These are phyloP conservation scores for Mortierella sp. DNA, from an alignment of 371 early-diverging fungal genomes.

Conservation along the genomic window DNA sequence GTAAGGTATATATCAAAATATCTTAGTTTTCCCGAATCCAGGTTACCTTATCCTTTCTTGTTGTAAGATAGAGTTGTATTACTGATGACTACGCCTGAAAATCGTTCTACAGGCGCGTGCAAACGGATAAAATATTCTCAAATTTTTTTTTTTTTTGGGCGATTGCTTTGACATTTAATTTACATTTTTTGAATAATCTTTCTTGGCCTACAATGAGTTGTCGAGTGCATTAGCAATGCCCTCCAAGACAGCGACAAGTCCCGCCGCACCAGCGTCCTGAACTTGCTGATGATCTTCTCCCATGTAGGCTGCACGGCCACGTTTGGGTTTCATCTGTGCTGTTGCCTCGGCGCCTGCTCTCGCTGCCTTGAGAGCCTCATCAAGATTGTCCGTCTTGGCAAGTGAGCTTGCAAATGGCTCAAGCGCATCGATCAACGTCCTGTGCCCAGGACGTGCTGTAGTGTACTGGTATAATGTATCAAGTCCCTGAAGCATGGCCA, in stretches of 20 bases:
- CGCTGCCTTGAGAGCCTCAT: constrained; percentile 66
- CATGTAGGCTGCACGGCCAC: constrained; percentile 80
- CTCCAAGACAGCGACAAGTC: constrained; percentile 64
- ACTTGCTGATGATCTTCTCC: constrained; percentile 61
- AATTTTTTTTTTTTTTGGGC: too few species aligned
- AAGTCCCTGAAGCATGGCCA: constrained; percentile 57
- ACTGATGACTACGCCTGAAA: too few species aligned
- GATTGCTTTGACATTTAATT: too few species aligned
- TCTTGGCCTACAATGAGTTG: background rate
- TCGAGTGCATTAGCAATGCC: constrained; percentile 52
- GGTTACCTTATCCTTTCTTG: too few species aligned
- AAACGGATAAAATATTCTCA: too few species aligned
- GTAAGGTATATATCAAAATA: too few species aligned
- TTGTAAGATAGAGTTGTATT: too few species aligned
- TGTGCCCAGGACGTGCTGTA: constrained; percentile 78
- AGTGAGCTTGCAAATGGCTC: constrained; percentile 72
- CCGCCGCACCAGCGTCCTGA: constrained; percentile 81
- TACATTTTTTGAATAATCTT: background rate
- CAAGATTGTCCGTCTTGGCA: constrained; percentile 37
- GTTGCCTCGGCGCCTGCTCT: constrained; percentile 68
- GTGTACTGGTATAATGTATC: constrained; percentile 74
- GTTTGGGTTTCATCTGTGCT: constrained; percentile 62
- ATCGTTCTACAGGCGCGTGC: too few species aligned
- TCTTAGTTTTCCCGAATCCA: too few species aligned
- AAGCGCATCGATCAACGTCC: constrained; percentile 83